These are phyloP conservation scores for Leccinum disarticulatum DNA, from an alignment of 768 basidiomycete genomes.

Conservation along the genomic window DNA sequence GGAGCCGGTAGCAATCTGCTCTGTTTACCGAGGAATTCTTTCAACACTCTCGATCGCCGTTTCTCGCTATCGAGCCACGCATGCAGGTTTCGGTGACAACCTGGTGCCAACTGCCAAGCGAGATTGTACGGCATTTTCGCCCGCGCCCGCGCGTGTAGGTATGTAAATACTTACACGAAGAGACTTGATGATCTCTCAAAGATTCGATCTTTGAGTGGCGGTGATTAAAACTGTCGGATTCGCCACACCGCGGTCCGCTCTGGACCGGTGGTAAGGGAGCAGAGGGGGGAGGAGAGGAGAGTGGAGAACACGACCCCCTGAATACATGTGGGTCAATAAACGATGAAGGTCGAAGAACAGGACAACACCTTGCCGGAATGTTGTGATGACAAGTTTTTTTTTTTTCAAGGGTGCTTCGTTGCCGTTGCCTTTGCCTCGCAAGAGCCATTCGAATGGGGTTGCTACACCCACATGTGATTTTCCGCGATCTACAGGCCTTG, in stretches of 20 bases:
- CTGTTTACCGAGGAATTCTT: background rate
- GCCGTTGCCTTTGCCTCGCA: background rate
- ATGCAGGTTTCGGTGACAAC: constrained; percentile 1
- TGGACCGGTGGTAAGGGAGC: background rate
- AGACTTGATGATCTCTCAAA: background rate
- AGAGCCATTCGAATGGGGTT: background rate
- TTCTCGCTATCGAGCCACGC: background rate
- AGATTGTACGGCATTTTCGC: background rate
- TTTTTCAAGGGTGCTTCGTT: background rate
- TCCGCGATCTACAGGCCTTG: constrained; percentile 14
- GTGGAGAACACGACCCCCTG: background rate
- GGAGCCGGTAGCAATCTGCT: background rate
- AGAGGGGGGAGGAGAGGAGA: no score
- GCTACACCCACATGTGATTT: background rate
- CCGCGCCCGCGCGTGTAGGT: background rate
- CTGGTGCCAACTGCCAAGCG: background rate
- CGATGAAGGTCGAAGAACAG: background rate
- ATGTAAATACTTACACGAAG: background rate
- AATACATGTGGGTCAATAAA: background rate
- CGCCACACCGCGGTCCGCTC: background rate
- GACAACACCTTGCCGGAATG: background rate
- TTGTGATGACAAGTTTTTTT: background rate
- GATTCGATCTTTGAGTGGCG: constrained; percentile 2
- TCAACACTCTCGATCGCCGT: constrained; percentile 2
- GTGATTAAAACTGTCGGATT: background rate